These are phyloP conservation scores for Athelia psychrophila DNA, from an alignment of 1,284 basidiomycete species.

Conservation along the genomic window DNA sequence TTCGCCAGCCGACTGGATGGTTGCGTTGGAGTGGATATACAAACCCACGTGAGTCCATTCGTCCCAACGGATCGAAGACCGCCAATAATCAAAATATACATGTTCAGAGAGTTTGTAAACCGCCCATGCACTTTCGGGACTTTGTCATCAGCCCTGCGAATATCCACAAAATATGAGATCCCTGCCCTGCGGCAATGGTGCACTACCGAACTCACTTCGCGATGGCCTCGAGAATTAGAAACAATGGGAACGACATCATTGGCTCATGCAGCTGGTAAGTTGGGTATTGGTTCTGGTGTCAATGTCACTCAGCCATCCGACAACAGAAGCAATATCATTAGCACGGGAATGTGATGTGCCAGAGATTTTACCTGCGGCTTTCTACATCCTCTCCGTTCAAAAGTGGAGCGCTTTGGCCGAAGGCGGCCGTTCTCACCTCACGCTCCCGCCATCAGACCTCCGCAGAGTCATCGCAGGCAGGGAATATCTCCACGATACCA, in stretches of 20 bases:
- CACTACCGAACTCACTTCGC: conserved; percentile 17
- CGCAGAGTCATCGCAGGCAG: conserved; percentile 29
- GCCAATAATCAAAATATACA: not conserved
- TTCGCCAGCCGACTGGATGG: conserved; percentile 24
- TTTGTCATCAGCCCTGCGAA: conserved; percentile 25
- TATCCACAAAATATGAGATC: conserved; percentile 34
- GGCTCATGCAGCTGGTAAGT: conserved; percentile 29
- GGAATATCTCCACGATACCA: conserved; percentile 24
- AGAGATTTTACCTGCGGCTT: conserved; percentile 28
- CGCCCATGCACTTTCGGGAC: conserved; percentile 20
- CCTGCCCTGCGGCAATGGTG: conserved; percentile 23
- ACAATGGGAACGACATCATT: conserved; percentile 24
- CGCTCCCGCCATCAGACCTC: conserved; percentile 25
- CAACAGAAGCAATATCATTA: conserved; percentile 23
- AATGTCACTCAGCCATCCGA: not conserved
- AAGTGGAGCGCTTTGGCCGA: conserved; percentile 25
- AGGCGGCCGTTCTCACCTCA: conserved; percentile 25
- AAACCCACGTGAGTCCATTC: conserved; percentile 23
- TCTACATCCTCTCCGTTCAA: conserved; percentile 31
- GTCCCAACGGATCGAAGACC: conserved; percentile 4
- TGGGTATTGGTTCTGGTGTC: not conserved
- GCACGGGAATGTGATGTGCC: conserved; percentile 24
- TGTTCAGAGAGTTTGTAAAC: conserved; percentile 18
- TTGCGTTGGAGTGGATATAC: conserved; percentile 30
- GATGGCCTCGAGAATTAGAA: conserved; percentile 28